Evolutionary conservation across 2,329 filamentous ascomycete species (phyloP).

Genomic region (Aspergillus niger): DNA sequence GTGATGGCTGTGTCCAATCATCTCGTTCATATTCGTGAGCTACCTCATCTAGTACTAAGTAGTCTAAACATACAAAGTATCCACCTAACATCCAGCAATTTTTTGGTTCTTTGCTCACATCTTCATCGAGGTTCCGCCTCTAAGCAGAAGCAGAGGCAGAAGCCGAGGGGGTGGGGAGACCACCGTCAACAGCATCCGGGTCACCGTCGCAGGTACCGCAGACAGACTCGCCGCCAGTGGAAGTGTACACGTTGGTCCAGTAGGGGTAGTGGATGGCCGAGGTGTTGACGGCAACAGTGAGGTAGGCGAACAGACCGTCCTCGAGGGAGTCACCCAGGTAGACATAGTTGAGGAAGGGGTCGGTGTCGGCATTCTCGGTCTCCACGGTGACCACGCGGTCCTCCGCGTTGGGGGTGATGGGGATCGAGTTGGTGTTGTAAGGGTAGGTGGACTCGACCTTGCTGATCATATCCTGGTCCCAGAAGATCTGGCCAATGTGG

Average conservation of each 20-base stretch:
- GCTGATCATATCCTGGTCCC: conserved; percentile 57
- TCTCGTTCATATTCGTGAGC: background rate
- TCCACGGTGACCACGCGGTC: conserved; percentile 19
- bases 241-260: conserved; percentile 6
- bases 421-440: conserved; percentile 24
- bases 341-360: conserved; percentile 20
- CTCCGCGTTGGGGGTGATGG: conserved; percentile 16
- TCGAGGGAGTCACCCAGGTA: conserved; percentile 16
- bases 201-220: conserved; percentile 3
- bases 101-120: too few species aligned
- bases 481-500: conserved; percentile 65
- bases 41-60: too few species aligned
- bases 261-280: conserved; percentile 14
- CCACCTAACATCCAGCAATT: background rate
- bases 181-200: background rate
- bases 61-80: background rate
- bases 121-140: too few species aligned
- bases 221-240: background rate
- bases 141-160: background rate
- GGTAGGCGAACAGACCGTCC: conserved; percentile 19
- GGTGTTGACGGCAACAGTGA: conserved; percentile 18
- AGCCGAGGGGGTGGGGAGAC: background rate
- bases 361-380: conserved; percentile 16
- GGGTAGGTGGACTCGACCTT: conserved; percentile 51
- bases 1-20: background rate